Evolutionary conservation across 306 rosid species (phyloP), one percentile per base, ranked within the genome.

Genomic region (Luffa acutangula): DNA sequence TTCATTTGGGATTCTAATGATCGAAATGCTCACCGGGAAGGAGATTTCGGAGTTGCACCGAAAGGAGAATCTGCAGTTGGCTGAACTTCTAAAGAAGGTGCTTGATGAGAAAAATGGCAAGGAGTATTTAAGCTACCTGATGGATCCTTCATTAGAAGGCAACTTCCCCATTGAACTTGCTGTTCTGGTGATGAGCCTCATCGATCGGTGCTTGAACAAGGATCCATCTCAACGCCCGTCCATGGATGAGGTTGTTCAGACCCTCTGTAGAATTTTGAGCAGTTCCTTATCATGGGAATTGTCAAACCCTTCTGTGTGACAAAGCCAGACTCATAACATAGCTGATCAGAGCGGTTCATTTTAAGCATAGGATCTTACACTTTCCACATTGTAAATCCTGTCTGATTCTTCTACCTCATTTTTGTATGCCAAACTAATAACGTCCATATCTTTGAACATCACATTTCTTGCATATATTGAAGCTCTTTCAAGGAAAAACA

Each of bases 21-120:
- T 90, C 78, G 98, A 95, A 81, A 82, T 88, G 14, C 71, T 90
- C 66, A 91, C 89, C 4, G 97, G 98, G 63, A 95, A 90, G 85
- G 93, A 92, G 81, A 85, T 86, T 66, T 79, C 87, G 9, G 86
- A 82, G 76, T 71, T 89, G 58, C 76, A 81, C 51, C 43, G 85
- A 39, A 82, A 81, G 79, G 89, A 84, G 76, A 79, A 86, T 59
- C 59, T 25, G 69, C 80, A 78, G 37, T 75, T 92, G 78, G 65
- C 84, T 14, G 79, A 77, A 46, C 82, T 79, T 62, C 79, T 89
- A 3, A 45, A 88, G 62, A 82, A 36, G 1, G 54, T 81, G 49
- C 60, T 89, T 69, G 75, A 64, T 36, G 86, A 79, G 62, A 79
- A 85, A 62, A 80, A 64, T 78, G 85, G 82, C 43, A 65, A 78